Evolutionary conservation across 208 protist genomes (phyloP).

Genomic region (Tritrichomonas foetus): DNA sequence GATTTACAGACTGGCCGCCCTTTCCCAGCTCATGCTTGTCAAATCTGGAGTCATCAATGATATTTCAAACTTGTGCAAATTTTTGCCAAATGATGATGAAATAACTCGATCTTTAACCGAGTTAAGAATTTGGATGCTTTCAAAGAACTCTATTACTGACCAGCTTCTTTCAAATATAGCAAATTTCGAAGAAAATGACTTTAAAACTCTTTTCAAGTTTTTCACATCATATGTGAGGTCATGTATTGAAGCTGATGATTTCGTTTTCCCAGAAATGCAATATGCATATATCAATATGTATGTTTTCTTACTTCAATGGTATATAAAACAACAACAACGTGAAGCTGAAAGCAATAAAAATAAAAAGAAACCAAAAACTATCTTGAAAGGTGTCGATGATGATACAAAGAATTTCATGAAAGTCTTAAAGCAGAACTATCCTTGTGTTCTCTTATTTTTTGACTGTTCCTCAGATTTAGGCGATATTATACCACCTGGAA

Average conservation of each 20-base stretch:
- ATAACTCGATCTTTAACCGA: neutral
- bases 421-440: neutral
- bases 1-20: neutral
- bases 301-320: neutral
- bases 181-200: neutral
- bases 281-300: neutral
- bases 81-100: neutral
- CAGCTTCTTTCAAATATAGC: neutral
- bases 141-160: neutral
- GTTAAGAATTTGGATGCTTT: neutral
- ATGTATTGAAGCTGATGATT: neutral
- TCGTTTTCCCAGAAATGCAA: neutral
- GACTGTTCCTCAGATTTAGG: neutral
- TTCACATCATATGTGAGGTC: neutral
- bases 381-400: neutral
- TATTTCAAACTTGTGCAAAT: neutral
- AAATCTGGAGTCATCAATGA: neutral
- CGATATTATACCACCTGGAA: neutral
- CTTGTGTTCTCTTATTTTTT: neutral
- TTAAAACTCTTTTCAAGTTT: neutral
- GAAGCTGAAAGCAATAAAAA: neutral
- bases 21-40: neutral
- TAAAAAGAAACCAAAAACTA: neutral
- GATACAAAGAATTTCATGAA: neutral
- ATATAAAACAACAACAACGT: neutral